Evolutionary conservation across 2,329 filamentous ascomycete species (phyloP).

Genomic region (Calonectria montana): DNA sequence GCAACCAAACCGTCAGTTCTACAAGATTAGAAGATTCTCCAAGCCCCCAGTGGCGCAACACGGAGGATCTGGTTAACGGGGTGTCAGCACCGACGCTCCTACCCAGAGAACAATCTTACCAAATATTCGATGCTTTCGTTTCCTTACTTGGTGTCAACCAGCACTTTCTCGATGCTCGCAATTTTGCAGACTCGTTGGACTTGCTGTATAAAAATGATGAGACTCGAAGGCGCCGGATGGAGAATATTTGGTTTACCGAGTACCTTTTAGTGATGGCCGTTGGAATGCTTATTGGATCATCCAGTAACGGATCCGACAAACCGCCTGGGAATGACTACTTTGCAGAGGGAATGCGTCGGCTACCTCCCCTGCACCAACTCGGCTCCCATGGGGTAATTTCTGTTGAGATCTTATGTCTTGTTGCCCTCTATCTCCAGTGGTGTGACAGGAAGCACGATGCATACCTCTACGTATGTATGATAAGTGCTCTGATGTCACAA

Average conservation of each 20-base stretch:
- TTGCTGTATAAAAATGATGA: slow-evolving; percentile 39
- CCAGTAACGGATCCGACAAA: slow-evolving; percentile 27
- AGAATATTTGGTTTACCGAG: slow-evolving; percentile 42
- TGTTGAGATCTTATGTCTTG: slow-evolving; percentile 43
- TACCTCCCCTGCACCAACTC: slow-evolving; percentile 40
- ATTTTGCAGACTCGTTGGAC: slow-evolving; percentile 39
- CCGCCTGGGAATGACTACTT: slow-evolving; percentile 42
- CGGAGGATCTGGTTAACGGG: slow-evolving; percentile 38
- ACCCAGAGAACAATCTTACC: slow-evolving; percentile 33
- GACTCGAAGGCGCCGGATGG: slow-evolving; percentile 24
- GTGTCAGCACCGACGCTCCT: slow-evolving; percentile 21
- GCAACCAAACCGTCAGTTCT: slow-evolving; percentile 45
- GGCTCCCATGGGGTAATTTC: slow-evolving; percentile 40
- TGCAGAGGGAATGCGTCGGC: slow-evolving; percentile 38
- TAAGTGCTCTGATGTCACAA: accelerated
- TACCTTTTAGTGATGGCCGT: slow-evolving; percentile 46
- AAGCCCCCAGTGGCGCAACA: slow-evolving; percentile 22
- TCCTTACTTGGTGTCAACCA: slow-evolving; percentile 43
- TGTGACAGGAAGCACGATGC: slow-evolving; percentile 44
- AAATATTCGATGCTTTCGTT: slow-evolving; percentile 37
- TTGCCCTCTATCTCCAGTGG: slow-evolving; percentile 43
- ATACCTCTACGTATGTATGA: slow-evolving; percentile 40
- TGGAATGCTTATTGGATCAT: slow-evolving; percentile 41
- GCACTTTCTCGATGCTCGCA: slow-evolving; percentile 43
- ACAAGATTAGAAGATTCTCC: slow-evolving; percentile 36